Conservation (phyloP, 1,139 yeast species). For the Geotrichum citri-aurantii region DNA sequence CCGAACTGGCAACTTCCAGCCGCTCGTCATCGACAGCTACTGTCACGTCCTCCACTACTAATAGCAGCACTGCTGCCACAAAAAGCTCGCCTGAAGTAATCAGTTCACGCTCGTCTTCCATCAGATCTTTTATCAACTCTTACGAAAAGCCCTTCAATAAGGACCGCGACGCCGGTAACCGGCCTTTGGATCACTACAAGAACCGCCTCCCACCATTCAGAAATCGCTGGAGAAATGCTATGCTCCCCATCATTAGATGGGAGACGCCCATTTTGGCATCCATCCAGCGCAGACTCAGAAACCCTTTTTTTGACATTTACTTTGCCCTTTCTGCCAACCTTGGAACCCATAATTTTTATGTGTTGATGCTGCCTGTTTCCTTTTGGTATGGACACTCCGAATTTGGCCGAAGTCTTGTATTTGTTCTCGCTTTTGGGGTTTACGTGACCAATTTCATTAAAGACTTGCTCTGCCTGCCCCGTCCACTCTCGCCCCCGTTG, state of each 20-base stretch:
- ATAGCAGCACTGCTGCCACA: neutral
- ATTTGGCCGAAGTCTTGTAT: slow-evolving; percentile 59
- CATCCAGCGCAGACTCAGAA: slow-evolving; percentile 51
- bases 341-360: slow-evolving; percentile 92
- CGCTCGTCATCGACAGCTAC: slow-evolving; percentile 15
- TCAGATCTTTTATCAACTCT: slow-evolving; percentile 27
- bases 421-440: slow-evolving; percentile 79
- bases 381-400: slow-evolving; percentile 71
- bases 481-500: slow-evolving; percentile 90
- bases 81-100: slow-evolving; percentile 2
- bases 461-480: slow-evolving; percentile 81
- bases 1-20: neutral
- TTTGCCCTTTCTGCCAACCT: slow-evolving; percentile 87
- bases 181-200: slow-evolving; percentile 60
- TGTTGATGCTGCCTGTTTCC: slow-evolving; percentile 77
- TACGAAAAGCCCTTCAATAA: slow-evolving; percentile 28
- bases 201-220: slow-evolving; percentile 54
- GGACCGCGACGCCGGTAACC: slow-evolving; percentile 64
- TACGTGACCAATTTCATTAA: slow-evolving; percentile 71
- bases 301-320: slow-evolving; percentile 57
- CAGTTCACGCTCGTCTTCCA: slow-evolving; percentile 25
- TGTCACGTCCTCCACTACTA: slow-evolving; percentile 1
- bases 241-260: slow-evolving; percentile 55
- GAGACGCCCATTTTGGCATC: slow-evolving; percentile 61
- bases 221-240: slow-evolving; percentile 48